Evolutionary conservation across 2,329 filamentous ascomycete species (phyloP).

Genomic region (Atkinsonella texensis): DNA sequence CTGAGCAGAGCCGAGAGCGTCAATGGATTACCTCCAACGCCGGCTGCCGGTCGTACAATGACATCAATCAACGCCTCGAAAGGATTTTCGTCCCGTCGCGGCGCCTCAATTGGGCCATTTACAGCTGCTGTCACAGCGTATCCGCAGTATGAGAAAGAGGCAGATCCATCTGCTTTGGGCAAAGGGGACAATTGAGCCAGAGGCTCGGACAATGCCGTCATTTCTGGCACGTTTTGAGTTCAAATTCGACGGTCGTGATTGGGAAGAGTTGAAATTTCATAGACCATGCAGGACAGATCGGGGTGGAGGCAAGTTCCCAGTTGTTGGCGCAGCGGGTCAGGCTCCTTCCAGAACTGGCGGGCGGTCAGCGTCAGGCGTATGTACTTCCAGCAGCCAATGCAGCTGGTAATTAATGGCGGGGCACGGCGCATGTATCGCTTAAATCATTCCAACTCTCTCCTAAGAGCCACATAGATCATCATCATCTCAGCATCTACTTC

Average conservation of each 20-base stretch:
- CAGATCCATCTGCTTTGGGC: constrained; percentile 66
- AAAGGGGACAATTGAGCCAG: constrained; percentile 46
- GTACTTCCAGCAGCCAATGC: background rate
- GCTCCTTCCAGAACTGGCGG: background rate
- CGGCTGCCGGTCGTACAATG: constrained; percentile 72
- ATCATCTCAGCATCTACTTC: background rate
- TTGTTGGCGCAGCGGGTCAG: background rate
- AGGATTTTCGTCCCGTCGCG: constrained; percentile 77
- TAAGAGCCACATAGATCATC: background rate
- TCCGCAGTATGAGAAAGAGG: constrained; percentile 60
- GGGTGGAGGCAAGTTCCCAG: background rate
- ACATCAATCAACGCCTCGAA: constrained; percentile 89
- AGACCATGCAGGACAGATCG: background rate
- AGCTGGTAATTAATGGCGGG: background rate
- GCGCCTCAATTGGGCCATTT: constrained; percentile 87
- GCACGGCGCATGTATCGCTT: background rate
- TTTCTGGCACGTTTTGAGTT: constrained; percentile 15
- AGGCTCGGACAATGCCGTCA: constrained; percentile 36
- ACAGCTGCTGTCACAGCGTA: constrained; percentile 77
- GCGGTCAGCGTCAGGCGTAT: background rate
- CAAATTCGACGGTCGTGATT: background rate
- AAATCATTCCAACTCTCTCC: background rate
- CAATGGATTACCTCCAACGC: constrained; percentile 56
- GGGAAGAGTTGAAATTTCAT: background rate
- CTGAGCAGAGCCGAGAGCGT: background rate